phyloP scores from a whole-genome alignment of 75 land plant species.

The Cunninghamia lanceolata region DNA sequence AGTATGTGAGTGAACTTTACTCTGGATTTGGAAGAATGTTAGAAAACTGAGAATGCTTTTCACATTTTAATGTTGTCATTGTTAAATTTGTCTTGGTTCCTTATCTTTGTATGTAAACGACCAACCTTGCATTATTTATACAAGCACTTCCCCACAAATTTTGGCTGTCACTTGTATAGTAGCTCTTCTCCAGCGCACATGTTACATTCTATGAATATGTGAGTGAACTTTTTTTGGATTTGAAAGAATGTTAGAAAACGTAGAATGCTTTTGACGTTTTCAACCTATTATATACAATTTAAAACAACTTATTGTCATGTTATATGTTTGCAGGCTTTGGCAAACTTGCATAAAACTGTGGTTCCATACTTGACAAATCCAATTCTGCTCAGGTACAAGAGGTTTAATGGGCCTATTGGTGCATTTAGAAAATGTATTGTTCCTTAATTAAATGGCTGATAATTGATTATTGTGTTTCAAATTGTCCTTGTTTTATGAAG shows the following conservation, averaged over 20 bases:
- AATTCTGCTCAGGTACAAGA: conserved; percentile 68
- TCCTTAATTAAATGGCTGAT: neutral
- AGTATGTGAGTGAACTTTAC: neutral
- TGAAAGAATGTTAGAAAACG: neutral
- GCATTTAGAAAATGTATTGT: neutral
- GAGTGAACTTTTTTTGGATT: neutral
- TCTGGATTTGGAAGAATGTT: neutral
- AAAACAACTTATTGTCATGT: neutral
- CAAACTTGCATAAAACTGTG: conserved; percentile 64
- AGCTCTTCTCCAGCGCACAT: neutral
- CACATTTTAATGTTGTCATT: neutral
- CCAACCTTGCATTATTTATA: neutral
- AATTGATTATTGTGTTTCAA: neutral
- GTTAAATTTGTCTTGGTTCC: neutral
- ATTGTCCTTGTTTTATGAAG: neutral
- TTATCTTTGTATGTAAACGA: neutral
- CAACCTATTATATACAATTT: neutral
- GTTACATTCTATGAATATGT: neutral
- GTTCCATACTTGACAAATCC: conserved; percentile 89
- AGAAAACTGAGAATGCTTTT: neutral
- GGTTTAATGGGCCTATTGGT: no score
- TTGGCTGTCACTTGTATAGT: neutral
- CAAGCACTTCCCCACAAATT: neutral
- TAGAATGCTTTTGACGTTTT: neutral
- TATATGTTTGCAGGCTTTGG: conserved; percentile 67